phyloP scores from a whole-genome alignment of 164 flowering plant species.

The Cinnamomum chago region DNA sequence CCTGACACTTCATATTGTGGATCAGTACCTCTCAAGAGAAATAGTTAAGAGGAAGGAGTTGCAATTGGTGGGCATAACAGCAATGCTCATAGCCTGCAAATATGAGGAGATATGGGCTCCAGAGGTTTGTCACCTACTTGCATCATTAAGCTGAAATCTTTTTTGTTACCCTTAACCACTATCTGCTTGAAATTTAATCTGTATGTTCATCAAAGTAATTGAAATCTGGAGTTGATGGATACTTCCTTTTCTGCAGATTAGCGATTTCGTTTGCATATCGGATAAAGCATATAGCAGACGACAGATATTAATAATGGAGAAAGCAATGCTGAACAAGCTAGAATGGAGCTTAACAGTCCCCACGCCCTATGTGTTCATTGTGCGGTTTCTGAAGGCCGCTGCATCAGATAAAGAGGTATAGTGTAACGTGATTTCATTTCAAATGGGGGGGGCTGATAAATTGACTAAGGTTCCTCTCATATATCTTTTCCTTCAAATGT shows the following conservation, averaged over 20 bases:
- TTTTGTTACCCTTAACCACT: background rate
- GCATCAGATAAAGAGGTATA: conserved; percentile 39
- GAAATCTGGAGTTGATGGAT: too few species aligned
- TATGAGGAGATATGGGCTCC: conserved; percentile 98
- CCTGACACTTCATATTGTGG: conserved; percentile 73
- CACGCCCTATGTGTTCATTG: conserved; percentile 76
- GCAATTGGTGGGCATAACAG: conserved; percentile 72
- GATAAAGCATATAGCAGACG: conserved; percentile 56
- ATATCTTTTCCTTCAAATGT: background rate
- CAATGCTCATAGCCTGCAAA: conserved; percentile 81
- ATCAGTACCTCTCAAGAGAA: conserved; percentile 59
- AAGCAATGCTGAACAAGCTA: conserved; percentile 53
- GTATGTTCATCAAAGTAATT: too few species aligned
- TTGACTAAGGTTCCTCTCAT: background rate
- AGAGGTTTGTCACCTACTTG: conserved; percentile 34
- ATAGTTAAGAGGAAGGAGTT: conserved; percentile 52
- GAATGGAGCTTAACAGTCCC: conserved; percentile 89
- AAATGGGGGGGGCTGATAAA: background rate
- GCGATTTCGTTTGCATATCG: conserved; percentile 70
- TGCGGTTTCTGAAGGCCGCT: conserved; percentile 78
- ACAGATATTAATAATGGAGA: conserved; percentile 76
- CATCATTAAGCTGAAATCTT: too few species aligned
- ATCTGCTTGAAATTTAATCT: too few species aligned
- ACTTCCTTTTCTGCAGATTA: conserved; percentile 37
- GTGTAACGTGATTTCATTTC: background rate